Evolutionary conservation across 2,329 filamentous ascomycete genomes (phyloP).

Genomic region (Verticillium longisporum): DNA sequence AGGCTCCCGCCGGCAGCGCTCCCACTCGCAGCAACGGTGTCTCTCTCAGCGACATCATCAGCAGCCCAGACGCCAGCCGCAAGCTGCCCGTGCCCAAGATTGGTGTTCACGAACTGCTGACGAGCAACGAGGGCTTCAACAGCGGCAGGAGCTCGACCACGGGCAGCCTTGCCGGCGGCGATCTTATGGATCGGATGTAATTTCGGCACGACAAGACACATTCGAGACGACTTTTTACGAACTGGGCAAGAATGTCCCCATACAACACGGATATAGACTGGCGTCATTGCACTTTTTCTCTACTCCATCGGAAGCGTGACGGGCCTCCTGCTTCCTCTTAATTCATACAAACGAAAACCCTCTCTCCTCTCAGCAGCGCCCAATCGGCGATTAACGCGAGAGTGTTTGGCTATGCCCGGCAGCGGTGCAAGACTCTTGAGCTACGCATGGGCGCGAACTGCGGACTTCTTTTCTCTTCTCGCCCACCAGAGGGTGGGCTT

Average conservation of each 20-base stretch:
- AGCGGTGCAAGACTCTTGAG: neutral
- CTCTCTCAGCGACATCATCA: constrained; percentile 88
- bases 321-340: neutral
- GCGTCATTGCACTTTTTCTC: constrained; percentile 16
- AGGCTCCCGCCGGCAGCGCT: constrained; percentile 47
- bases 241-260: constrained; percentile 27
- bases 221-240: constrained; percentile 23
- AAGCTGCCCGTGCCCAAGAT: constrained; percentile 88
- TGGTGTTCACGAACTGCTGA: constrained; percentile 82
- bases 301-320: neutral
- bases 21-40: constrained; percentile 54
- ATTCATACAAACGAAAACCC: neutral
- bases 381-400: neutral
- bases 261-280: constrained; percentile 29
- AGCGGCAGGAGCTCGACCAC: constrained; percentile 73
- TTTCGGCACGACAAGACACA: constrained; percentile 1
- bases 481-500: neutral
- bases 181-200: constrained; percentile 53
- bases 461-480: neutral
- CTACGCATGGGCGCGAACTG: neutral
- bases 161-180: constrained; percentile 69
- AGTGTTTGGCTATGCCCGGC: neutral
- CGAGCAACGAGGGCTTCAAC: constrained; percentile 56
- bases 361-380: neutral
- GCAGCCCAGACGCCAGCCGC: constrained; percentile 74